Evolutionary conservation across 176 grass and related monocot genomes (phyloP), one percentile per base, ranked within the genome.

Genomic region (Oropetium thomaeum): DNA sequence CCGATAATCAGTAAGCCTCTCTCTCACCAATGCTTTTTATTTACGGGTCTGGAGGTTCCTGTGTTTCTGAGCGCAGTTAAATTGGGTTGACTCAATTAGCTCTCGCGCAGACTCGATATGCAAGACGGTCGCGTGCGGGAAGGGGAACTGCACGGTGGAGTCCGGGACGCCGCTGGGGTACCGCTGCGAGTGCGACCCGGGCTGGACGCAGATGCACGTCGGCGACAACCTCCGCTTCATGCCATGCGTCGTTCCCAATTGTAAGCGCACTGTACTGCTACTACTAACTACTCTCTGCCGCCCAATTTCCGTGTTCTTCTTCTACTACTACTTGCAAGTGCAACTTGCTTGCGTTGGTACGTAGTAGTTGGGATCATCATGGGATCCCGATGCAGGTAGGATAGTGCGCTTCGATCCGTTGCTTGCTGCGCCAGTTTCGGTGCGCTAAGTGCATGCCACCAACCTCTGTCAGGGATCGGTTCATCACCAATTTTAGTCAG

Each of bases 231-330:
- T 95, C 67, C 55, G 79, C 32, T 99, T 95, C 81, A 79, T 95
- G 28, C 91, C 96, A 4, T 99, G 96, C 76, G 57, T 99, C 89
- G 51, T 99, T 69, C 96, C 96, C 32, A 99, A 99, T 62, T 99
- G 96, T 99, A 81, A 89, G 76, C 16, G 5, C 9, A 6, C 62
- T 26, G 22, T 8, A 10, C 39, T 42, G 62, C 29, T n/a, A n/a
- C n/a, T n/a, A n/a, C n/a, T n/a, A n/a, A 1, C 19, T 73, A 41
- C 40, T 53, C 32, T 42, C 55, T 22, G 1, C 19, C 67, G 65
- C 65, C 75, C 64, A 19, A 28, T 69, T 41, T 53, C n/a, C n/a
- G n/a, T n/a, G n/a, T n/a, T n/a, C n/a, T n/a, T n/a, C n/a, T n/a
- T n/a, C n/a, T n/a, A n/a, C n/a, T n/a, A n/a, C n/a, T n/a, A 20